A percentile compares a stretch with the other conserved stretches of the same genome.
Conservation (phyloP, 805 yeast species). For the Candida ulmi region DNA sequence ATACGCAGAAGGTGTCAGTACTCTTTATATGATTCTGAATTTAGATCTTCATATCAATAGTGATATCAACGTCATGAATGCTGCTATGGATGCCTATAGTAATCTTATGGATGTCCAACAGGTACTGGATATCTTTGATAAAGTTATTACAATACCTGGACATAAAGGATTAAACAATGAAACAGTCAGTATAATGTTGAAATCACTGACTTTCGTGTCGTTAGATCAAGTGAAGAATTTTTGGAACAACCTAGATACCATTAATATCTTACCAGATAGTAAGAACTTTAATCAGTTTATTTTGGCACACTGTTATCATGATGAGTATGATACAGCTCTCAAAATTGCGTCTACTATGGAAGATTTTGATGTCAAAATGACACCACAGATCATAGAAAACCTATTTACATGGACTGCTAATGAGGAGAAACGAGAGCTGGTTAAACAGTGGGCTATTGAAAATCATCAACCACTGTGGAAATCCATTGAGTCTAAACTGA, state of each 20-base stretch:
- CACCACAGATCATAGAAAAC: conserved; percentile 38
- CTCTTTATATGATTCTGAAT: conserved; percentile 56
- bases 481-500: conserved; percentile 22
- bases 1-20: conserved; percentile 61
- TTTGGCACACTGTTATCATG: conserved; percentile 67
- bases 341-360: conserved; percentile 41
- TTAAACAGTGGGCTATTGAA: conserved; percentile 31
- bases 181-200: conserved; percentile 62
- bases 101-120: conserved; percentile 49
- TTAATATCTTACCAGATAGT: conserved; percentile 46
- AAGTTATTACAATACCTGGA: conserved; percentile 49
- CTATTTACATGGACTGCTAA: conserved; percentile 38
- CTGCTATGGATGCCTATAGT: conserved; percentile 59
- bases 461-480: conserved; percentile 33
- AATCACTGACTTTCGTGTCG: conserved; percentile 48
- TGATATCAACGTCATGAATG: conserved; percentile 53
- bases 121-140: conserved; percentile 54
- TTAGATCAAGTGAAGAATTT: conserved; percentile 52
- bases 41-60: conserved; percentile 54
- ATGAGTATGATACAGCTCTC: conserved; percentile 51
- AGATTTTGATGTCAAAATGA: conserved; percentile 40
- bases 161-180: conserved; percentile 52
- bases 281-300: conserved; percentile 54
- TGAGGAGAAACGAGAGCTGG: conserved; percentile 9
- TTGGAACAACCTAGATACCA: conserved; percentile 50